These are phyloP conservation scores for Limnanthes douglasii DNA, from an alignment of 345 rosid species.

Conservation along the genomic window DNA sequence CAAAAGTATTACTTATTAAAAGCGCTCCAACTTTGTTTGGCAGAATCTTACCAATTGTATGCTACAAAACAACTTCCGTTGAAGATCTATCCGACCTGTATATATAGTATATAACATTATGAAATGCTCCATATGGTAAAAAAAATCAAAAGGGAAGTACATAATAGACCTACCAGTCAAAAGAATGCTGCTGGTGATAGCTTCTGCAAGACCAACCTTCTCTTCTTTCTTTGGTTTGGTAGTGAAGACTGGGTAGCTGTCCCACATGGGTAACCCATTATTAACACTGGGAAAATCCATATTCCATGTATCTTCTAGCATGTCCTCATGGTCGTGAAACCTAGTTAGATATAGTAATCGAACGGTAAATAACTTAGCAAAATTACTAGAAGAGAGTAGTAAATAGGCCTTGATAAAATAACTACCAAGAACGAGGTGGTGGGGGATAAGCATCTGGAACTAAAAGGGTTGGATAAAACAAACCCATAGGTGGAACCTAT, in stretches of 20 bases:
- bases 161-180: constrained; percentile 41
- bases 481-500: constrained; percentile 94
- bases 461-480: constrained; percentile 76
- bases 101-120: constrained; percentile 7
- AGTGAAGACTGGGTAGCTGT: constrained; percentile 42
- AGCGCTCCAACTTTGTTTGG: background rate
- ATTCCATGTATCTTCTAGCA: constrained; percentile 87
- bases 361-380: constrained; percentile 5
- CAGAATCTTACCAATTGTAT: constrained; percentile 59
- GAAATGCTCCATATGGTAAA: constrained; percentile 4
- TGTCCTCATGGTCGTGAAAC: constrained; percentile 80
- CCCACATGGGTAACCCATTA: constrained; percentile 80
- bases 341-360: constrained; percentile 16
- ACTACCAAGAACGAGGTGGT: constrained; percentile 81
- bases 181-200: constrained; percentile 72
- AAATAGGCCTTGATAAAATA: constrained; percentile 4
- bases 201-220: constrained; percentile 94
- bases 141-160: background rate
- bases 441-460: constrained; percentile 80
- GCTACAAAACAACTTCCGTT: constrained; percentile 74
- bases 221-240: constrained; percentile 82
- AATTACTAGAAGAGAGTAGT: constrained; percentile 3
- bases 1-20: background rate
- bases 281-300: constrained; percentile 62
- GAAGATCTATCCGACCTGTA: constrained; percentile 85